Percentiles rank a stretch among this genome's conserved stretches.
phyloP scores from a whole-genome alignment of 2,329 filamentous ascomycete genomes.

The Pezicula carpinea region DNA sequence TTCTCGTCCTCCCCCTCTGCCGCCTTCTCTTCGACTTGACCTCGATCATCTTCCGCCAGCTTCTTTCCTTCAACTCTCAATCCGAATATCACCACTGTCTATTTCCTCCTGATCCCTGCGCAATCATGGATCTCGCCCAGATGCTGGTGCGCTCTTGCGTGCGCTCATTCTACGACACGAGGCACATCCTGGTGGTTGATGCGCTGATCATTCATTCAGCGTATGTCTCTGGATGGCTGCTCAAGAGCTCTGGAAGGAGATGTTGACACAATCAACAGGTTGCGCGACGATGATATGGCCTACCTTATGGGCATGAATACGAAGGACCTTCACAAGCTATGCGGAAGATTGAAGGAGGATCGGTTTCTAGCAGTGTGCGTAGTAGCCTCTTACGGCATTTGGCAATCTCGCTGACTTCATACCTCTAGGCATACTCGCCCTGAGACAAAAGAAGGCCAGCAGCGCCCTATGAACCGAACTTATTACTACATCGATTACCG shows the following conservation, averaged over 20 bases:
- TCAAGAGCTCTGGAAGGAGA: conserved; percentile 9
- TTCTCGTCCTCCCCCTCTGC: conserved; percentile 1
- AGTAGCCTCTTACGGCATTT: background rate
- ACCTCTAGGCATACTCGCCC: conserved; percentile 60
- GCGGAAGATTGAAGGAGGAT: conserved; percentile 79
- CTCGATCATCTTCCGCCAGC: background rate
- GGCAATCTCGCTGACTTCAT: background rate
- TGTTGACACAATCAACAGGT: conserved; percentile 36
- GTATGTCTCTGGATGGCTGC: conserved; percentile 35
- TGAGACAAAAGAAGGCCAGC: conserved; percentile 75
- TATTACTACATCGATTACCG: conserved; percentile 98
- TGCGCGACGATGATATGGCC: conserved; percentile 84
- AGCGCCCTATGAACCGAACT: conserved; percentile 76
- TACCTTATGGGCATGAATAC: conserved; percentile 84
- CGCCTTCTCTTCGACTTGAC: conserved; percentile 4
- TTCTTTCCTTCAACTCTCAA: background rate
- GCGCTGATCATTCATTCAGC: conserved; percentile 72
- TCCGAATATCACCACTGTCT: background rate
- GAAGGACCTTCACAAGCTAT: conserved; percentile 88
- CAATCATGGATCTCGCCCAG: conserved; percentile 61
- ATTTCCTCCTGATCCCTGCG: background rate
- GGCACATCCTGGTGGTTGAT: conserved; percentile 78
- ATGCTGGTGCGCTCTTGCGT: conserved; percentile 81
- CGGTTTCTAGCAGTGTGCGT: conserved; percentile 76
- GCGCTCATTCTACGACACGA: conserved; percentile 81